Conservation (phyloP, 2,329 filamentous ascomycete species). For the Botrytis byssoidea region DNA sequence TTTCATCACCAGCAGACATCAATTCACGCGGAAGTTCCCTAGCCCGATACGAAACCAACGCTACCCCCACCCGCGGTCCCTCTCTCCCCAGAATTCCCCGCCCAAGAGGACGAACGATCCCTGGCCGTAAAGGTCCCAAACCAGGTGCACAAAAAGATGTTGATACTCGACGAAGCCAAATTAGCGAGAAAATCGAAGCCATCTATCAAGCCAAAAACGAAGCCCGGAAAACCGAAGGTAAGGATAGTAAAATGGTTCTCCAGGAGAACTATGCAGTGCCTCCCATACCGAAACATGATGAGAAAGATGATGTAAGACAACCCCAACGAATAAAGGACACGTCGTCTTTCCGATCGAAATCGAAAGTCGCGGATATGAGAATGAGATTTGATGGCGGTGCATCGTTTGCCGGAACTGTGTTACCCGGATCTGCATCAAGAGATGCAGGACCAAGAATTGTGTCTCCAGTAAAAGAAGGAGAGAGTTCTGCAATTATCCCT, state of each 20-base stretch:
- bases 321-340: conserved; percentile 9
- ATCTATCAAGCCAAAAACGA: conserved; percentile 30
- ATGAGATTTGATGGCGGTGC: conserved; percentile 29
- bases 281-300: background rate
- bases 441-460: background rate
- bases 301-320: background rate
- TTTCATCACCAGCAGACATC: background rate
- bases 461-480: background rate
- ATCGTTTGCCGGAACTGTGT: conserved; percentile 2
- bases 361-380: conserved; percentile 32
- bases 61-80: conserved; percentile 8
- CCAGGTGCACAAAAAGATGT: conserved; percentile 4
- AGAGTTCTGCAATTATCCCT: background rate
- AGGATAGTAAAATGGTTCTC: background rate
- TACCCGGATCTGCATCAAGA: background rate
- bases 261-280: background rate
- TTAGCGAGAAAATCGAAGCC: conserved; percentile 32
- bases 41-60: conserved; percentile 17
- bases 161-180: conserved; percentile 9
- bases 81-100: background rate
- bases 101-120: conserved; percentile 12
- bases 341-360: conserved; percentile 15
- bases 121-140: background rate
- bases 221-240: conserved; percentile 20
- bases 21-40: conserved; percentile 7